These are phyloP conservation scores for Aspergillus ostianus DNA, from an alignment of 495 filamentous ascomycete genomes.

Conservation along the genomic window DNA sequence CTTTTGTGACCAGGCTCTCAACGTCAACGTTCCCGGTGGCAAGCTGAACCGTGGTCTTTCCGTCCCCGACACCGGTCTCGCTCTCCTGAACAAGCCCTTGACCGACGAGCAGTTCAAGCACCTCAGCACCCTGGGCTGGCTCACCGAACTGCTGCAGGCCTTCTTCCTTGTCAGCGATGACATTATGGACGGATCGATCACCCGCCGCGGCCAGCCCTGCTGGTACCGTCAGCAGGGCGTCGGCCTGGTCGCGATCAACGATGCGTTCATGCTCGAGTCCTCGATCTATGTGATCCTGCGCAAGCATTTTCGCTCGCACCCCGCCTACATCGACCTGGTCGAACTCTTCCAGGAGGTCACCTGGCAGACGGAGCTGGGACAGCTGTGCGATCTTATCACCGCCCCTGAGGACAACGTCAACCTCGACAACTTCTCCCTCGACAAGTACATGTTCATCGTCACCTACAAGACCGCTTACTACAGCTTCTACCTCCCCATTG, in stretches of 20 bases:
- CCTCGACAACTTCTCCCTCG: slow-evolving; percentile 86
- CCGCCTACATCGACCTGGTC: slow-evolving; percentile 81
- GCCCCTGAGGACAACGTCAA: slow-evolving; percentile 87
- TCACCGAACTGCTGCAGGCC: slow-evolving; percentile 95
- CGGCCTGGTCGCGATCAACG: slow-evolving; percentile 95
- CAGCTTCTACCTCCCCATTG: slow-evolving; percentile 98
- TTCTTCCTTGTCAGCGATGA: slow-evolving; percentile 99
- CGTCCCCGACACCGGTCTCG: slow-evolving; percentile 81
- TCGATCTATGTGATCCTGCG: slow-evolving; percentile 88
- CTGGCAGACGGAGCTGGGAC: slow-evolving; percentile 91
- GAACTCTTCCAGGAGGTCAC: slow-evolving; percentile 95
- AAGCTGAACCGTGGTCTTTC: slow-evolving; percentile 99
- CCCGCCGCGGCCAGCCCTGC: slow-evolving; percentile 87
- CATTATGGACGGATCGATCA: slow-evolving; percentile 95
- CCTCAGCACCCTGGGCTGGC: slow-evolving; percentile 85
- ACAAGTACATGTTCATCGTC: slow-evolving; percentile 98
- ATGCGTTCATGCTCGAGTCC: slow-evolving; percentile 92
- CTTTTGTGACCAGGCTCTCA: slow-evolving; percentile 56
- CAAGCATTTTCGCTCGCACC: slow-evolving; percentile 85
- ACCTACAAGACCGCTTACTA: slow-evolving; percentile 99
- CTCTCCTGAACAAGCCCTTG: slow-evolving; percentile 72
- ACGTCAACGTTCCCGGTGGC: slow-evolving; percentile 84
- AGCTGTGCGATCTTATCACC: slow-evolving; percentile 90
- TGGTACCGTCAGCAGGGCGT: slow-evolving; percentile 90
- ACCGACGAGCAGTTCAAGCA: slow-evolving; percentile 78